Evolutionary conservation across 2,329 filamentous ascomycete genomes (phyloP).

Genomic region (Penicillium nordicum): DNA sequence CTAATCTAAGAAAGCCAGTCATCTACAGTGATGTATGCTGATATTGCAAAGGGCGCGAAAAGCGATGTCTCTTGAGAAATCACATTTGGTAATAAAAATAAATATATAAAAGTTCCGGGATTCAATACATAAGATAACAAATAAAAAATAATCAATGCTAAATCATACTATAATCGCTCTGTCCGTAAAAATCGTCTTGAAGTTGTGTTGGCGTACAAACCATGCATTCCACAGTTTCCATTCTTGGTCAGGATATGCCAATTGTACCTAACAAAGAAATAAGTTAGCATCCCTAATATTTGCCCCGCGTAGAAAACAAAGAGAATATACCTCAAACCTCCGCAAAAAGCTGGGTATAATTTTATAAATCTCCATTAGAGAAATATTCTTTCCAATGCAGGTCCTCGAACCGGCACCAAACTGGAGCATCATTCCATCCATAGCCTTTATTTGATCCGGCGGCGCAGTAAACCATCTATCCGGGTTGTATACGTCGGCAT

Average conservation of each 20-base stretch:
- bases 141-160: neutral
- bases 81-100: neutral
- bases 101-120: too few species aligned
- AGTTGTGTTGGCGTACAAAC: neutral
- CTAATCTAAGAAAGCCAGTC: too few species aligned
- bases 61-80: neutral
- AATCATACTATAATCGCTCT: neutral
- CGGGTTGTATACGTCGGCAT: constrained; percentile 56
- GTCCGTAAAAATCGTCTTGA: neutral
- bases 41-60: too few species aligned
- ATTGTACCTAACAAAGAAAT: neutral
- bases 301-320: too few species aligned
- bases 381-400: constrained; percentile 32
- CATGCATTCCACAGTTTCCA: constrained; percentile 2
- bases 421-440: constrained; percentile 14
- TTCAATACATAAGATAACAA: neutral
- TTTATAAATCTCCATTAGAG: constrained; percentile 30
- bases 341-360: constrained; percentile 25
- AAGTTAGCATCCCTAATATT: neutral
- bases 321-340: constrained; percentile 16
- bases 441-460: constrained; percentile 11
- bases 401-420: constrained; percentile 28
- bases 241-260: neutral
- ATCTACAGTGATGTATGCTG: too few species aligned
- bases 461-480: constrained; percentile 15